Conservation (phyloP, 1,139 yeast genomes). For the Saccharomyces hybrid region DNA sequence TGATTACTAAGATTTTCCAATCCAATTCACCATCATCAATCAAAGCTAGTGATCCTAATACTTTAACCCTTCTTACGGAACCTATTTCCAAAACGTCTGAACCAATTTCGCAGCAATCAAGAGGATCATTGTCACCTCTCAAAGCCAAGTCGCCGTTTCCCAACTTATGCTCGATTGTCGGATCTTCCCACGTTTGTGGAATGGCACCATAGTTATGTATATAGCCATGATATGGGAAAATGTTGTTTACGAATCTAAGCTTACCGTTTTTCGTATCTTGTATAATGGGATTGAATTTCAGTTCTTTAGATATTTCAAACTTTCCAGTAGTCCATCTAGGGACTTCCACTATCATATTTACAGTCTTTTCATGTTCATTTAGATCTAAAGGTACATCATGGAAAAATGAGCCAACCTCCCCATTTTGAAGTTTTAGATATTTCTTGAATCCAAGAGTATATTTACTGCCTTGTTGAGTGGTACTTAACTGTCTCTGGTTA, state of each 20-base stretch:
- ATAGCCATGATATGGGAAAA: conserved; percentile 86
- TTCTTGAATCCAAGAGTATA: conserved; percentile 40
- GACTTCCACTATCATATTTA: conserved; percentile 87
- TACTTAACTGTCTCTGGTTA: conserved; percentile 19
- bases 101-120: conserved; percentile 94
- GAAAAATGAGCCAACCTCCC: conserved; percentile 63
- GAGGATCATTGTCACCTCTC: conserved; percentile 91
- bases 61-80: conserved; percentile 75
- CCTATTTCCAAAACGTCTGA: conserved; percentile 48
- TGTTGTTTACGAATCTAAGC: conserved; percentile 78
- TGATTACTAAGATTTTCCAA: conserved; percentile 91
- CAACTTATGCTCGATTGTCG: conserved; percentile 31
- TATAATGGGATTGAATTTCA: conserved; percentile 74
- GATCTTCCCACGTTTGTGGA: conserved; percentile 96
- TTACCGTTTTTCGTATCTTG: conserved; percentile 92
- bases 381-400: conserved; percentile 85
- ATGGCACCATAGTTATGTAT: conserved; percentile 55
- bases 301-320: conserved; percentile 74
- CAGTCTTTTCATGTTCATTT: conserved; percentile 51
- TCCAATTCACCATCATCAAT: conserved; percentile 97
- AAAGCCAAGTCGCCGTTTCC: conserved; percentile 37
- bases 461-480: conserved; percentile 33
- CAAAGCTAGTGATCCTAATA: conserved; percentile 86
- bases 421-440: conserved; percentile 36
- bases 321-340: conserved; percentile 96